These are phyloP conservation scores for Pythium insidiosum DNA, from an alignment of 352 stramenopile species.

Conservation along the genomic window DNA sequence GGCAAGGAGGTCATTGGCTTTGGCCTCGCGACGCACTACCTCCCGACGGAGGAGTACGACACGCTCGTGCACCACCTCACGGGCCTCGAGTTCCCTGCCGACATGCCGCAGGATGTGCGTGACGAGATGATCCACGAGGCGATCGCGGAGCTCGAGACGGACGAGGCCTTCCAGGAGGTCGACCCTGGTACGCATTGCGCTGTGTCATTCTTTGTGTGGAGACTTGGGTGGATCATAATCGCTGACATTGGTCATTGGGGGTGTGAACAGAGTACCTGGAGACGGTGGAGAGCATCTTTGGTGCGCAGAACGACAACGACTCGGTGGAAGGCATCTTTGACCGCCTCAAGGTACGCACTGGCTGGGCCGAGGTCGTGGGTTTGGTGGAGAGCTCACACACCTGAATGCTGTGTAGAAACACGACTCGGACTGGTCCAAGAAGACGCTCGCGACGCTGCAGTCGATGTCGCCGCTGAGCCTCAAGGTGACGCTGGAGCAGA, in stretches of 20 bases:
- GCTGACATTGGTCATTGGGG: too few species aligned
- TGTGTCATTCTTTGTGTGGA: constrained; percentile 16
- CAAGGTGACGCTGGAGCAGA: constrained; percentile 92
- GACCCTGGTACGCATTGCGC: constrained; percentile 32
- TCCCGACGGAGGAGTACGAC: constrained; percentile 83
- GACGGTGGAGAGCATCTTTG: constrained; percentile 73
- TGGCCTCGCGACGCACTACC: constrained; percentile 95
- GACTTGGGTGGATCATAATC: too few species aligned
- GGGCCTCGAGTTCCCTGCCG: constrained; percentile 55
- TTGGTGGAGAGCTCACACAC: too few species aligned
- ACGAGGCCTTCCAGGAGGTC: constrained; percentile 79
- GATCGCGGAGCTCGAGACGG: constrained; percentile 69
- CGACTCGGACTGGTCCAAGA: constrained; percentile 60
- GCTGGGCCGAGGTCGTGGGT: not conserved
- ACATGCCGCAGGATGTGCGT: constrained; percentile 73
- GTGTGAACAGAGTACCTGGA: constrained; percentile 43
- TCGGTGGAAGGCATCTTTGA: constrained; percentile 67
- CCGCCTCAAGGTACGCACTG: constrained; percentile 24
- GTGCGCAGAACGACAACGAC: constrained; percentile 64
- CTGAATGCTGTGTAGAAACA: constrained; percentile 29
- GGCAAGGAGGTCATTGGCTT: constrained; percentile 87
- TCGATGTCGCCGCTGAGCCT: constrained; percentile 91
- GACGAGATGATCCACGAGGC: constrained; percentile 82
- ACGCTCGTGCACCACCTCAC: constrained; percentile 86
- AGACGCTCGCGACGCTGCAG: constrained; percentile 77